Percentiles rank a stretch among this genome's conserved stretches.
Conservation (phyloP, 78 protist species). For the Dictyostelium brefeldianum region DNA sequence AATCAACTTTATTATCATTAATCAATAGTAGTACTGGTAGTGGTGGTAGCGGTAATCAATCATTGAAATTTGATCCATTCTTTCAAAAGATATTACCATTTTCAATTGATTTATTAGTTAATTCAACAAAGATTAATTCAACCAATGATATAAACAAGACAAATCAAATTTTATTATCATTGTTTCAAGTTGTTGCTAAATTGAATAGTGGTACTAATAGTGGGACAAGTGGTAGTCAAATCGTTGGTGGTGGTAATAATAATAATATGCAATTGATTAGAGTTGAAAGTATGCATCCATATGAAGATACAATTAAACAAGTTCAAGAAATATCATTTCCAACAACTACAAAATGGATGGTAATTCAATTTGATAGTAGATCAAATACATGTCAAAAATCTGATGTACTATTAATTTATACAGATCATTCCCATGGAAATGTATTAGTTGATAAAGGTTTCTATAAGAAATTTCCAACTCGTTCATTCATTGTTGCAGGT, state of each 20-base stretch:
- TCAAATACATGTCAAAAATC: conserved; percentile 17
- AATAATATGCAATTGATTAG: conserved; percentile 6
- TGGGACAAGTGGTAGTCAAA: neutral
- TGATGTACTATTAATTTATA: conserved; percentile 17
- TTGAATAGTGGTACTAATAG: neutral
- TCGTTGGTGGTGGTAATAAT: neutral
- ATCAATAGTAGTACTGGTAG: too few species aligned
- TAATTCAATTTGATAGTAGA: conserved; percentile 47
- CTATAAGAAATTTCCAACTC: conserved; percentile 50
- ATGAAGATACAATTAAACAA: conserved; percentile 45
- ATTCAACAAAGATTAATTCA: neutral
- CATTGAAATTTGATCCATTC: conserved; percentile 4
- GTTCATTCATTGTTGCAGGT: conserved; percentile 42
- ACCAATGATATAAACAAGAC: neutral
- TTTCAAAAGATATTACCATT: conserved; percentile 28
- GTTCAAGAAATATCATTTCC: conserved; percentile 45
- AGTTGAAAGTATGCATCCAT: conserved; percentile 56
- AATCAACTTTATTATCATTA: neutral
- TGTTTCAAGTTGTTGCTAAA: neutral
- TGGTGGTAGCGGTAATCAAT: neutral
- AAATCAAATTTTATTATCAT: neutral
- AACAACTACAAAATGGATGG: conserved; percentile 51
- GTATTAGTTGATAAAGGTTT: conserved; percentile 24
- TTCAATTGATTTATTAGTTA: conserved; percentile 3
- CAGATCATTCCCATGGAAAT: neutral